phyloP scores from a whole-genome alignment of 306 rosid genomes.

The Astragalus glycyphyllos region DNA sequence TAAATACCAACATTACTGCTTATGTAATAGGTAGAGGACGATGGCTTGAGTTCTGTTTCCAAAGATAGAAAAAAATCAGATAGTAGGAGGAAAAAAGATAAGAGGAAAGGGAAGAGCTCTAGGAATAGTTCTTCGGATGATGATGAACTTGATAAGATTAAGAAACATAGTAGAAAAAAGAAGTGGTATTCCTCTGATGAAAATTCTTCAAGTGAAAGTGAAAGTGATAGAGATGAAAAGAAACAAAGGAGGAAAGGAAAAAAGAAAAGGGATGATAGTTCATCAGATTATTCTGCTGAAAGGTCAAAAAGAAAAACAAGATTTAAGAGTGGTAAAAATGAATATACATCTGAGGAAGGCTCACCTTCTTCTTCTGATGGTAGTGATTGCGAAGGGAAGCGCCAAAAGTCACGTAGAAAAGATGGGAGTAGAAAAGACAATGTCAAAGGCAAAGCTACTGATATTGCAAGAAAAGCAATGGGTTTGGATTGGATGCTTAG shows the following conservation, averaged over 20 bases:
- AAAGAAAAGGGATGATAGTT: conserved; percentile 45
- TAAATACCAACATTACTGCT: not conserved
- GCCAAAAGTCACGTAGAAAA: conserved; percentile 27
- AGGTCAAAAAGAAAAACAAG: conserved; percentile 44
- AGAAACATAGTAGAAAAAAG: conserved; percentile 62
- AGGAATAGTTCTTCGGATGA: conserved; percentile 61
- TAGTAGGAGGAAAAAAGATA: conserved; percentile 44
- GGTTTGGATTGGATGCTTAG: conserved; percentile 98
- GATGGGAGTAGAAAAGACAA: conserved; percentile 45
- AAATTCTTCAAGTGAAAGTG: conserved; percentile 56
- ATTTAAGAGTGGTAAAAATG: conserved; percentile 44
- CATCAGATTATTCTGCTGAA: conserved; percentile 42
- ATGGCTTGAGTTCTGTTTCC: conserved; percentile 41
- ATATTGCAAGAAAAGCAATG: conserved; percentile 70
- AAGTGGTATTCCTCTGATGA: conserved; percentile 79
- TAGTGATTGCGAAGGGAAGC: conserved; percentile 37
- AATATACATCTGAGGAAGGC: conserved; percentile 49
- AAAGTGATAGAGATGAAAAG: conserved; percentile 48
- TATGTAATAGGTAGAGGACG: conserved; percentile 43
- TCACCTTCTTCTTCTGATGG: conserved; percentile 42
- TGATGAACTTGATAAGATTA: conserved; percentile 58
- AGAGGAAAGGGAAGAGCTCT: conserved; percentile 55
- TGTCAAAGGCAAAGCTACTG: conserved; percentile 37
- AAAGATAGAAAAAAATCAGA: conserved; percentile 52
- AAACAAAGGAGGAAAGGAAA: conserved; percentile 49